Evolutionary conservation across 768 basidiomycete genomes (phyloP).

Genomic region (Trametes cubensis): DNA sequence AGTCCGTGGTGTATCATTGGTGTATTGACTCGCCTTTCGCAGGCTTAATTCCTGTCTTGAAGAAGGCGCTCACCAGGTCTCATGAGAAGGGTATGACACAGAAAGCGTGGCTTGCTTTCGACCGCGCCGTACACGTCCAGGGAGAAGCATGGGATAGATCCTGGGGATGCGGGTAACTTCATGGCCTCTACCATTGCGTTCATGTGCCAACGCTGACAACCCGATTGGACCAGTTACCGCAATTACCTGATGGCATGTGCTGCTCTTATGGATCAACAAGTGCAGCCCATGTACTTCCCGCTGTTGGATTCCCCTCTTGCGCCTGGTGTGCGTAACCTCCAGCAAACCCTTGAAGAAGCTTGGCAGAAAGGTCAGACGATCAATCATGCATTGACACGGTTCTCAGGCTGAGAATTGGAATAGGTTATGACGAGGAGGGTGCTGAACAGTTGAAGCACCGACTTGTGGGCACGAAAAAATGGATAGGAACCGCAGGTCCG

Average conservation of each 20-base stretch:
- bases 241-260: conserved; percentile 82
- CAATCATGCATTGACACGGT: neutral
- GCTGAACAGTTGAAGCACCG: conserved; percentile 56
- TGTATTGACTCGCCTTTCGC: neutral
- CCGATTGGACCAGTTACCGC: conserved; percentile 57
- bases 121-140: conserved; percentile 59
- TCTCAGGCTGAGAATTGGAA: neutral
- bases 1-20: neutral
- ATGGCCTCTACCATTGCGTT: conserved; percentile 9
- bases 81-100: conserved; percentile 52
- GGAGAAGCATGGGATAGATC: conserved; percentile 59
- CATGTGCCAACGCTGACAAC: neutral
- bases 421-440: conserved; percentile 78
- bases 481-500: conserved; percentile 81
- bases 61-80: conserved; percentile 53
- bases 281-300: conserved; percentile 63
- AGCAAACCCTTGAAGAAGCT: conserved; percentile 78
- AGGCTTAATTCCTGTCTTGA: conserved; percentile 71
- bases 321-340: conserved; percentile 76
- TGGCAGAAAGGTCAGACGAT: conserved; percentile 64
- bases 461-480: conserved; percentile 62
- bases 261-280: conserved; percentile 65
- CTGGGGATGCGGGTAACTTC: conserved; percentile 57
- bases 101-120: conserved; percentile 67
- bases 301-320: conserved; percentile 57